Conservation (phyloP, 305 asterid genomes). For the Fraxinus dipetala region DNA sequence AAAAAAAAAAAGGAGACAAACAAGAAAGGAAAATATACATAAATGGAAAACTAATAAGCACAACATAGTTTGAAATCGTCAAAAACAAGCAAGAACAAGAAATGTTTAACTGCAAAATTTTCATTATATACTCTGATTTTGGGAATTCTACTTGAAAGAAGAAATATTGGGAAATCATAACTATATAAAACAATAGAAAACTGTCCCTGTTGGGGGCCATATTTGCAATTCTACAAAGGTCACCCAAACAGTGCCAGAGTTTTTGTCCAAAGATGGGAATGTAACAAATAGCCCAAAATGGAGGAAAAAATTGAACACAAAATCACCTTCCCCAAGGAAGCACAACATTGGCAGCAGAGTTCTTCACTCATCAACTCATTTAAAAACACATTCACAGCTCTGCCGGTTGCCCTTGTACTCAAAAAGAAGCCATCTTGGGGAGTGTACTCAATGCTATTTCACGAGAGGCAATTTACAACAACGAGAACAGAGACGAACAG, state of each 20-base stretch:
- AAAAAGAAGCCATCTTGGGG: conserved; percentile 34
- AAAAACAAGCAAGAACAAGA: not conserved
- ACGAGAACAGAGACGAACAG: conserved; percentile 31
- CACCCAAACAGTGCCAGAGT: conserved; percentile 34
- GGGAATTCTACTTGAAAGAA: conserved; percentile 21
- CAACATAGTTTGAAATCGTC: not conserved
- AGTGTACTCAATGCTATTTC: conserved; percentile 19
- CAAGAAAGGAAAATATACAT: not conserved
- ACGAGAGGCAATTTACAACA: conserved; percentile 31
- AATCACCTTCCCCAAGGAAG: conserved; percentile 34
- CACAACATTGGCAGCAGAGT: conserved; percentile 31
- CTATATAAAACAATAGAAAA: conserved; percentile 4
- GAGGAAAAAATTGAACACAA: conserved; percentile 35
- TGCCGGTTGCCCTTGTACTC: conserved; percentile 38
- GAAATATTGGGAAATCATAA: not conserved
- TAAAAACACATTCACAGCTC: conserved; percentile 27
- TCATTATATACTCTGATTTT: conserved; percentile 11
- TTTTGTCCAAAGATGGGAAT: conserved; percentile 34
- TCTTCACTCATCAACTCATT: conserved; percentile 27
- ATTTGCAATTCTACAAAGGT: conserved; percentile 50
- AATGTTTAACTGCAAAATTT: conserved; percentile 17
- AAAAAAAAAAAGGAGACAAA: not conserved
- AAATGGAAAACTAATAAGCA: not conserved
- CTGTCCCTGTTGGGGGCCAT: conserved; percentile 30
- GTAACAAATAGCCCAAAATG: conserved; percentile 47